Evolutionary conservation across 331 rosid genomes (phyloP), one percentile per base, ranked within the genome.

Genomic region (Quercus phellos): DNA sequence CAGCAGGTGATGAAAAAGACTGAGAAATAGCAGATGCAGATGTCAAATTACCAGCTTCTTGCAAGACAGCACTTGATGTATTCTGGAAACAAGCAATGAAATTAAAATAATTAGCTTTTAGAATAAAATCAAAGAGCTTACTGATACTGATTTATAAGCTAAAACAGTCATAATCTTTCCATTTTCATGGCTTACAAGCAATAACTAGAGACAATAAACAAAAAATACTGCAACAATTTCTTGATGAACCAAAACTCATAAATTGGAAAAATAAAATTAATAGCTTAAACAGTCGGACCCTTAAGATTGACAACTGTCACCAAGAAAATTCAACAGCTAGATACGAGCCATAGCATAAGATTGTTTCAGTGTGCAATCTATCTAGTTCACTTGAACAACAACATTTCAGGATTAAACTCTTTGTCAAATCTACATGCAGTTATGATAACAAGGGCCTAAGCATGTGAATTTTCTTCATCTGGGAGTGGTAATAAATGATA

Each of bases 1-100:
- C 75, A 72, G 88, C 76, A 59, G 82, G 84, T 6, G 54, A 78
- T 24, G 82, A 81, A 68, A 46, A 70, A 55, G 92, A 86, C 76
- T 85, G 88, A 11, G 77, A 78, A 26, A 79, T 81, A 70, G 84
- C 70, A 35, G 92, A 73, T 14, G 85, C 79, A 68, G 91, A 86
- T 54, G 89, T 77, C 72, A 75, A 75, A 86, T 64, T 85, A 68
- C 72, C 78, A 80, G 73, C 77, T 83, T 88, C 88, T 74, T 76
- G 89, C 51, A 79, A 74, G 71, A 43, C 19, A 70, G 83, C 85
- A 76, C 78, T 83, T 26, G 82, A 30, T 78, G 75, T 74, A 68
- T 77, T 85, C 94, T 89, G 89, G 81, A 75, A 82, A 60, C 46
- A 78, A 78, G 60, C 68, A 87, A 78, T 74, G 16, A 81, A 14